These are phyloP conservation scores for Lasiosphaeria ovina DNA, from an alignment of 495 filamentous ascomycete species.

Conservation along the genomic window DNA sequence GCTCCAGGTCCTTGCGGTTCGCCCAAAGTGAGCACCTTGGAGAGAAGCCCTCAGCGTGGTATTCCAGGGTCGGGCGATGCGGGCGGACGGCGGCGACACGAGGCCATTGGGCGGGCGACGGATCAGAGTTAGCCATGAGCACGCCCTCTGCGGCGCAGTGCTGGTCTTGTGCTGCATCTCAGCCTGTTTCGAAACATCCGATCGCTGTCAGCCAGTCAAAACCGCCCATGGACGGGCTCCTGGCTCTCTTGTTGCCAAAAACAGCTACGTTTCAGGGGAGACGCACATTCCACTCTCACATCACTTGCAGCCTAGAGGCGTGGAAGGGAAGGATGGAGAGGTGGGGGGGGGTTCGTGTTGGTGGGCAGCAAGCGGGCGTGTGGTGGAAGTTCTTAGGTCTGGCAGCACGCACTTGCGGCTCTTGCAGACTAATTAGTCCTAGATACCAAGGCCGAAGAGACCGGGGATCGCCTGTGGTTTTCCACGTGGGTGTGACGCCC, in stretches of 20 bases:
- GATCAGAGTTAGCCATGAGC: not conserved
- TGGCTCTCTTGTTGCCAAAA: not conserved
- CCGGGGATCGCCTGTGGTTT: too few relatives aligned
- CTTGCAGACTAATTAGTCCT: too few relatives aligned
- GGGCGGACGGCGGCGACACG: not conserved
- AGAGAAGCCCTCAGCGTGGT: not conserved
- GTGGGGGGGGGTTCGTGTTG: too few relatives aligned
- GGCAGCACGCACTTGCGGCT: too few relatives aligned
- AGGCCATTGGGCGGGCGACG: not conserved
- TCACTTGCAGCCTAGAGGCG: too few relatives aligned
- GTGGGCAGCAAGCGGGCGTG: too few relatives aligned
- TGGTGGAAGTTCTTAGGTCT: too few relatives aligned
- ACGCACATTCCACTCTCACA: too few relatives aligned
- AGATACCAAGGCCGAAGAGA: too few relatives aligned
- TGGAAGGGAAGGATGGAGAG: too few relatives aligned
- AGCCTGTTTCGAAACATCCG: constrained; percentile 23
- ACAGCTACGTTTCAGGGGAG: too few relatives aligned
- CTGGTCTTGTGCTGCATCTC: constrained; percentile 2
- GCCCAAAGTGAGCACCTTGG: not conserved
- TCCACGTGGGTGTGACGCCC: too few relatives aligned
- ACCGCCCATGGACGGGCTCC: constrained; percentile 8
- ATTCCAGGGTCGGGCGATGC: not conserved
- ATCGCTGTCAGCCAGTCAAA: constrained; percentile 7
- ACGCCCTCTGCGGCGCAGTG: constrained; percentile 7
- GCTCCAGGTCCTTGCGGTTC: not conserved